Percentiles rank a stretch among this genome's conserved stretches.
These are phyloP conservation scores for Aspergillus chevalieri DNA, from an alignment of 2,329 filamentous ascomycete genomes.

Conservation along the genomic window DNA sequence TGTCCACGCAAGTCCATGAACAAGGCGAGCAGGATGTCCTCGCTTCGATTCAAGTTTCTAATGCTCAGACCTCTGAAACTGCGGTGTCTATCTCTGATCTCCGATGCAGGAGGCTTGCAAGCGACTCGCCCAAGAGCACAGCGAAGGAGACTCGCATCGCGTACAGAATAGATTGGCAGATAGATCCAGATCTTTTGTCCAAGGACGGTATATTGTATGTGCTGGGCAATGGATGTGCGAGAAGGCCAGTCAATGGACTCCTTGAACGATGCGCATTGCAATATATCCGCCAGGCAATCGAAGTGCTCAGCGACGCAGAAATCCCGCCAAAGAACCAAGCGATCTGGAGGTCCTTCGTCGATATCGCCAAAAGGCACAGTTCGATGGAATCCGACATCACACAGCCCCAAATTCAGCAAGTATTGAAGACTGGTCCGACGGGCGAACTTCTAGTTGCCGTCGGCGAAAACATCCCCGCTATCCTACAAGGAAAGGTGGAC, in stretches of 20 bases:
- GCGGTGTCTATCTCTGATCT: conserved; percentile 11
- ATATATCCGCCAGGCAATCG: conserved; percentile 2
- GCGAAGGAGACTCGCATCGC: conserved; percentile 4
- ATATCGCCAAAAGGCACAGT: background rate
- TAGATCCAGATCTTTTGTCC: conserved; percentile 12
- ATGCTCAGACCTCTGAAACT: background rate
- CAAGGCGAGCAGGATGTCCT: conserved; percentile 1
- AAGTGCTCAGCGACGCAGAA: background rate
- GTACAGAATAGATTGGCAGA: conserved; percentile 16
- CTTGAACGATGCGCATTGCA: conserved; percentile 4
- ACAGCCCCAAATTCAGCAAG: background rate
- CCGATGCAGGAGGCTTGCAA: conserved; percentile 9
- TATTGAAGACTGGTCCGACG: background rate
- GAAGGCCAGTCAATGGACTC: background rate
- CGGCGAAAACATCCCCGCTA: conserved; percentile 7
- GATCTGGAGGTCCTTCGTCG: background rate
- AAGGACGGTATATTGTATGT: background rate
- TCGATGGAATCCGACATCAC: background rate
- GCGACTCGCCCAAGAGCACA: background rate
- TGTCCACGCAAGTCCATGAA: conserved; percentile 7
- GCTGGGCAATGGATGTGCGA: background rate
- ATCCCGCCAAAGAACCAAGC: background rate
- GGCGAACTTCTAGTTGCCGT: conserved; percentile 7
- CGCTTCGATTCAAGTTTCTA: conserved; percentile 10
- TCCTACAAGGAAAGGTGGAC: conserved; percentile 2